These are phyloP conservation scores for Quercus wislizeni DNA, from an alignment of 306 rosid genomes.

Conservation along the genomic window DNA sequence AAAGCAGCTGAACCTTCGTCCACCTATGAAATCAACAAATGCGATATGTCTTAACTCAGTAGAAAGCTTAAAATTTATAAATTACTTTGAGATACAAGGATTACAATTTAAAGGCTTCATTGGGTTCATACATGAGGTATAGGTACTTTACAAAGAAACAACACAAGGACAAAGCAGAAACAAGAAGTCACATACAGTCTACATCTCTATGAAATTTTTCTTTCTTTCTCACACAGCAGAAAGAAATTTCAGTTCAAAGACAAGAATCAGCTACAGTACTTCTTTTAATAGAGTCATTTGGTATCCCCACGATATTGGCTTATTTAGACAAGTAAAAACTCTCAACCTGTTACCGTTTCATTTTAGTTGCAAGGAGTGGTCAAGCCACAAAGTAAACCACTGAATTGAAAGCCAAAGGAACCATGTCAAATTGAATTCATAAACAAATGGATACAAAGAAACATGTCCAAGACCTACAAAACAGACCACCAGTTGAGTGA, in stretches of 20 bases:
- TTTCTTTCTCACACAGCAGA: not conserved
- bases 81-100: not conserved
- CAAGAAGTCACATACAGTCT: not conserved
- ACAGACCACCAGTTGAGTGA: conserved; percentile 17
- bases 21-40: not conserved
- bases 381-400: not conserved
- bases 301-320: not conserved
- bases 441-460: conserved; percentile 9
- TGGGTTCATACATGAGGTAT: not conserved
- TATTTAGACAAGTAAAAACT: not conserved
- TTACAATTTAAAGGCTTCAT: not conserved
- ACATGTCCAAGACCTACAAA: conserved; percentile 6
- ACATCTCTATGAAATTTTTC: not conserved
- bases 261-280: not conserved
- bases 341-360: not conserved
- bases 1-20: conserved; percentile 20
- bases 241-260: conserved; percentile 14
- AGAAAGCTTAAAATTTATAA: not conserved
- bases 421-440: conserved; percentile 8
- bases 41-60: not conserved
- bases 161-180: not conserved
- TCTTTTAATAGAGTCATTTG: not conserved
- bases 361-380: no score
- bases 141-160: not conserved
- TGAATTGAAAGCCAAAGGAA: conserved; percentile 1